Evolutionary conservation across 2,329 filamentous ascomycete species (phyloP), one percentile per base, ranked within the genome.

Genomic region (Parasarocladium wereldwijsianum): DNA sequence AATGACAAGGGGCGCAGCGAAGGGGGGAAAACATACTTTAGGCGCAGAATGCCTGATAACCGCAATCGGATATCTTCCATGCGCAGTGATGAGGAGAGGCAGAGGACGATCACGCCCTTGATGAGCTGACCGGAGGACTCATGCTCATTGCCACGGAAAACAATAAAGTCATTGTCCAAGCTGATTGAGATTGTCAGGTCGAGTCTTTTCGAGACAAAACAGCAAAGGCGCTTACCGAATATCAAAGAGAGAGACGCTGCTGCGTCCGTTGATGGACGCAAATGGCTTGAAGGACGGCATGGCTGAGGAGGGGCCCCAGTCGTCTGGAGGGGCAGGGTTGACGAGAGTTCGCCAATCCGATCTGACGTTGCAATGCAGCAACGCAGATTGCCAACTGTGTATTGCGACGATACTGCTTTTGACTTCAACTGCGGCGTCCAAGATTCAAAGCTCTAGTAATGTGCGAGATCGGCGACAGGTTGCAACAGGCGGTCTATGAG

Each of bases 71-170:
- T 63, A 49, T 82, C 75, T 45, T 85, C 79, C 19, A 84, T 68
- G 34, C 70, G 75, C 34, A 86, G 55, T 1, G 75, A 60, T 23
- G 76, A 63, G 14, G 72, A 70, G 20, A 87, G 60, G 45, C 80
- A 86, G 20, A 87, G 60, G 20, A 86, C 76, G 18, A 87, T 56
- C 15, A 69, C 70, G 26, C 82, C 82, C 45, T 76, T 80, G 40
- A 90, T 56, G 32, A 81, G 55, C 43, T 83, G 79, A 36, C 77
- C 81, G 24, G 78, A 70, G 26, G 81, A 78, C 47, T 87, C 82
- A 47, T 79, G 65, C 33, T 82, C 75, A 40, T 59, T 66, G 36
- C 82, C 82, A 31, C 81, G 75, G 38, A 90, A 77, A 17, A 87
- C 75, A 35, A 87, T 70, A 34, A 86, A 80, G 43, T 83, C 76